phyloP scores from a whole-genome alignment of 208 protist species.

The Tetramitus jugosus region DNA sequence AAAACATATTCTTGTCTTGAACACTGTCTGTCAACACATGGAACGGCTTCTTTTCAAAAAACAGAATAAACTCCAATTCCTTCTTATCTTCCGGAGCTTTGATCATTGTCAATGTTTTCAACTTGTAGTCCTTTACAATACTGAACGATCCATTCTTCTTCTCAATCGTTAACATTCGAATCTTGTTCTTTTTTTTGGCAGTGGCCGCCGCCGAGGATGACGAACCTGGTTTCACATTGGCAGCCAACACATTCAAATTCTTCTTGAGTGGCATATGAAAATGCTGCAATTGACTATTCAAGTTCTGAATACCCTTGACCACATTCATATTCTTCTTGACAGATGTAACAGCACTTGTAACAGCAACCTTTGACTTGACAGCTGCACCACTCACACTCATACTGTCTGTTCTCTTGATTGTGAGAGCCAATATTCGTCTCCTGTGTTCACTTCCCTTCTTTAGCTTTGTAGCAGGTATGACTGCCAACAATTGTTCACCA shows the following conservation, averaged over 20 bases:
- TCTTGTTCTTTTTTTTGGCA: constrained; percentile 16
- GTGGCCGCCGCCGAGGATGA: too few species aligned
- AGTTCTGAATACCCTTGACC: too few species aligned
- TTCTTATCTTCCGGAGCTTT: neutral
- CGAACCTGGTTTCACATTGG: too few species aligned
- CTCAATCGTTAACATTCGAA: neutral
- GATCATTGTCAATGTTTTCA: constrained; percentile 7
- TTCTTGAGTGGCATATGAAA: too few species aligned
- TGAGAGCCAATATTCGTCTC: neutral
- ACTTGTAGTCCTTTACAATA: neutral
- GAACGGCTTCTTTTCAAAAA: neutral
- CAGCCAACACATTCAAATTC: too few species aligned
- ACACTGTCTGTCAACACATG: neutral
- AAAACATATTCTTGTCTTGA: constrained; percentile 6
- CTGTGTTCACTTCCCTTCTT: neutral
- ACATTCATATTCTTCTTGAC: too few species aligned
- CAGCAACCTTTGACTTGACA: too few species aligned
- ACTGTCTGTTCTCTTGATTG: constrained; percentile 10
- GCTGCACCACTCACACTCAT: neutral
- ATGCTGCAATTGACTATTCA: too few species aligned
- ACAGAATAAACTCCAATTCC: neutral
- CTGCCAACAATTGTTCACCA: constrained; percentile 12
- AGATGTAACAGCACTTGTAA: too few species aligned
- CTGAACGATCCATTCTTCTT: neutral
- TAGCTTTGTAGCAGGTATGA: neutral